Percentiles rank a stretch among this genome's conserved stretches.
Conservation (phyloP, 2,329 filamentous ascomycete species). For the Paecilomyces formosus region DNA sequence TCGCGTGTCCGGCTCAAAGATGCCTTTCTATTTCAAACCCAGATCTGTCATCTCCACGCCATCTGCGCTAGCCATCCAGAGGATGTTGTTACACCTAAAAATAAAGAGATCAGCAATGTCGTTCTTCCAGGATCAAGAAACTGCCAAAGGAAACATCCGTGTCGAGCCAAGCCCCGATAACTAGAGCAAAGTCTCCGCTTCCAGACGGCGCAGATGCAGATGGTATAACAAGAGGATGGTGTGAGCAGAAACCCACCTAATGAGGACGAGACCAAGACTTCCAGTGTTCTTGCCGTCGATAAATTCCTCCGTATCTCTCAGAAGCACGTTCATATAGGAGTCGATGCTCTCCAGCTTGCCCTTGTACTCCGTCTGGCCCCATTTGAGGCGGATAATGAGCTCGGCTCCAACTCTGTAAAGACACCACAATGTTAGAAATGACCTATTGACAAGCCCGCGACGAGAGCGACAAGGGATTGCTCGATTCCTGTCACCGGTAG, state of each 20-base stretch:
- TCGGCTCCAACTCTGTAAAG: conserved; percentile 75
- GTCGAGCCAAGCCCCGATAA: neutral
- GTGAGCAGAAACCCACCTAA: conserved; percentile 53
- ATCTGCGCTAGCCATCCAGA: conserved; percentile 68
- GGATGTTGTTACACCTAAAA: conserved; percentile 84
- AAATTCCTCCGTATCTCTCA: conserved; percentile 85
- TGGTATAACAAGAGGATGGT: neutral
- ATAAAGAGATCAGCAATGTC: conserved; percentile 1
- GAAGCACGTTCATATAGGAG: conserved; percentile 98
- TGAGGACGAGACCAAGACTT: conserved; percentile 81
- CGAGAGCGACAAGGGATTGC: neutral
- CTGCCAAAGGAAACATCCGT: neutral
- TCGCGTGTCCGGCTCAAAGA: neutral
- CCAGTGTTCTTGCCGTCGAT: conserved; percentile 81
- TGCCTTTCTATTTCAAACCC: conserved; percentile 22
- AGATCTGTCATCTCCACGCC: conserved; percentile 42
- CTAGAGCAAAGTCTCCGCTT: neutral
- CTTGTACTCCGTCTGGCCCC: conserved; percentile 97
- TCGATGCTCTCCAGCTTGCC: conserved; percentile 87
- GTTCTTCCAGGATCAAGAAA: neutral
- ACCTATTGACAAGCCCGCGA: neutral
- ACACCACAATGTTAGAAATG: neutral
- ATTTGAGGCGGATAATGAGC: conserved; percentile 89
- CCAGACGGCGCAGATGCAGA: neutral
- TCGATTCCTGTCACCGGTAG: neutral